Percentiles rank a stretch among this genome's conserved stretches.
Conservation (phyloP, 306 rosid genomes). For the Rosa chinensis region DNA sequence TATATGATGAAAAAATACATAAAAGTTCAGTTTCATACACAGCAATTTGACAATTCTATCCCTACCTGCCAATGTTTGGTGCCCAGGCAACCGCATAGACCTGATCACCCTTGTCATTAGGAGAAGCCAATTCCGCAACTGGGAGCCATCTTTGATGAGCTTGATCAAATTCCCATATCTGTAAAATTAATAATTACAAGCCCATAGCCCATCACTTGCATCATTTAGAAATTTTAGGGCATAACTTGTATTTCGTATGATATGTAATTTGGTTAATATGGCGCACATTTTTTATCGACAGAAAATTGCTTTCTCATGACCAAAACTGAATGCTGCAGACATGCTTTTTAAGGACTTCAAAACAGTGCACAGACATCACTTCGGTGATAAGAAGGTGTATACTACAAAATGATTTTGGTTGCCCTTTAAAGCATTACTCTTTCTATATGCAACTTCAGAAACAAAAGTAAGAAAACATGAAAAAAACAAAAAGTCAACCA, state of each 20-base stretch:
- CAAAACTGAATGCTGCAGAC: not conserved
- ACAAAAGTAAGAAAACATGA: not conserved
- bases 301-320: not conserved
- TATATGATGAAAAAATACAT: not conserved
- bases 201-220: not conserved
- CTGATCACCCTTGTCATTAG: conserved; percentile 62
- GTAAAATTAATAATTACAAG: not conserved
- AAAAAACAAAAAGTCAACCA: not conserved
- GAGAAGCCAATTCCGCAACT: conserved; percentile 78
- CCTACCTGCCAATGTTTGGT: conserved; percentile 89
- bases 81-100: conserved; percentile 90
- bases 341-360: not conserved
- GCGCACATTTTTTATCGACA: not conserved
- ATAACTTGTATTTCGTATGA: not conserved
- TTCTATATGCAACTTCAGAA: not conserved
- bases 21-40: conserved; percentile 8
- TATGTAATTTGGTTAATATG: not conserved
- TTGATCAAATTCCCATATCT: conserved; percentile 96
- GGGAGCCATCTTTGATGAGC: conserved; percentile 99
- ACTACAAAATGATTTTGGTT: not conserved
- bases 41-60: not conserved
- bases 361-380: not conserved
- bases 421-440: not conserved
- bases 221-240: no score
- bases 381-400: not conserved